phyloP scores from a whole-genome alignment of 78 protist genomes.

The Emiliania huxleyi region DNA sequence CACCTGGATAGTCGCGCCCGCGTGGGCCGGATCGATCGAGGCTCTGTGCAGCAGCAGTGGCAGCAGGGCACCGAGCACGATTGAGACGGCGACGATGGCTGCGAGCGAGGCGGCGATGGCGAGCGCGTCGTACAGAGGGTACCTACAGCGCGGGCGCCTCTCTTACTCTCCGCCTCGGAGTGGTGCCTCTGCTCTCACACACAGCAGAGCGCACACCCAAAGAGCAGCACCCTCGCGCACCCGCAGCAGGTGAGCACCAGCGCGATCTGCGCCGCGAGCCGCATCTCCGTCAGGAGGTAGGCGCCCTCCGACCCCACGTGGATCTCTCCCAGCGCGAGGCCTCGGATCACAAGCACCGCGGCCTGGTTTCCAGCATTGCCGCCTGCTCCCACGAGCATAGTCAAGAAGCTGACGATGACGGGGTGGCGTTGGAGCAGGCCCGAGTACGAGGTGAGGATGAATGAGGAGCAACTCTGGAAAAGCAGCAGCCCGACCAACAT shows the following conservation, averaged over 20 bases:
- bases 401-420: slow-evolving; percentile 40
- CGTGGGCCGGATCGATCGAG: slow-evolving; percentile 38
- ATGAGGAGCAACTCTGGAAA: not conserved
- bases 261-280: not conserved
- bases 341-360: slow-evolving; percentile 25
- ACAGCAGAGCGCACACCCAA: too few relatives aligned
- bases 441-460: slow-evolving; percentile 29
- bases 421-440: slow-evolving; percentile 32
- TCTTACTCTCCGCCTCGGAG: not conserved
- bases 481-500: not conserved
- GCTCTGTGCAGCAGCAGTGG: not conserved
- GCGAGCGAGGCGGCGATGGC: slow-evolving; percentile 34
- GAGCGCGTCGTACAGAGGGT: not conserved
- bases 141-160: slow-evolving; percentile 12
- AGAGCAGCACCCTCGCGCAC: slow-evolving; percentile 26
- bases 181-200: too few relatives aligned
- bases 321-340: slow-evolving; percentile 17
- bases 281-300: not conserved
- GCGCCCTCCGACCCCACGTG: not conserved
- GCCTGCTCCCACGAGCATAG: slow-evolving; percentile 66
- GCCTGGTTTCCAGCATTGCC: slow-evolving; percentile 58
- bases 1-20: slow-evolving; percentile 50
- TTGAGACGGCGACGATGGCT: not conserved
- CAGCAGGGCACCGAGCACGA: slow-evolving; percentile 37
- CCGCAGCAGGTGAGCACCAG: not conserved